Conservation (phyloP, 1,139 yeast species). For the Spathaspora sp. region DNA sequence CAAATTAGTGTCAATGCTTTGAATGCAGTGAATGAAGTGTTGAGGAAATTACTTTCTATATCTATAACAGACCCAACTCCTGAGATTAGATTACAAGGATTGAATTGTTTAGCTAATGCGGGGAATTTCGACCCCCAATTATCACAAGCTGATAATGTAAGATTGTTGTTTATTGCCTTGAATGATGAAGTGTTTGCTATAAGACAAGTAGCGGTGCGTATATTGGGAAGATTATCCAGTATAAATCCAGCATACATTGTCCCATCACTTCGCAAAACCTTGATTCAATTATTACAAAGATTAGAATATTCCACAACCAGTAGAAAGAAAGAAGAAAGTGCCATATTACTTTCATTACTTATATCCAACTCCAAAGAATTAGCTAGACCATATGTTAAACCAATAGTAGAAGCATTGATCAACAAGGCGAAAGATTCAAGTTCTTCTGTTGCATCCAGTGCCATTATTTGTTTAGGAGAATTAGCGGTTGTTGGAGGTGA, state of each 20-base stretch:
- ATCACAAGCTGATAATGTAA: conserved; percentile 89
- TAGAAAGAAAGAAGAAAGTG: conserved; percentile 85
- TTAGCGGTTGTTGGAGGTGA: conserved; percentile 87
- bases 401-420: conserved; percentile 78
- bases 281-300: conserved; percentile 82
- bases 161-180: conserved; percentile 80
- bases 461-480: conserved; percentile 88
- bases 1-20: conserved; percentile 85
- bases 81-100: conserved; percentile 78
- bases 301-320: conserved; percentile 77
- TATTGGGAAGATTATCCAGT: conserved; percentile 80
- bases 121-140: conserved; percentile 84
- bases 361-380: conserved; percentile 78
- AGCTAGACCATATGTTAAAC: conserved; percentile 85
- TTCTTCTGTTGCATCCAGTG: conserved; percentile 82
- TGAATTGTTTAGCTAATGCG: conserved; percentile 61
- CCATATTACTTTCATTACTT: conserved; percentile 68
- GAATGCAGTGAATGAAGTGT: conserved; percentile 79
- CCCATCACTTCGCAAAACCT: conserved; percentile 83
- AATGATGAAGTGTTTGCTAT: conserved; percentile 89
- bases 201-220: conserved; percentile 73
- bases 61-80: conserved; percentile 90
- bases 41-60: conserved; percentile 75
- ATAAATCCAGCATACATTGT: conserved; percentile 95
- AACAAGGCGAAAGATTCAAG: conserved; percentile 74